Evolutionary conservation across 1,284 basidiomycete species (phyloP), one percentile per base, ranked within the genome.

Genomic region (Pseudozyma sp.): DNA sequence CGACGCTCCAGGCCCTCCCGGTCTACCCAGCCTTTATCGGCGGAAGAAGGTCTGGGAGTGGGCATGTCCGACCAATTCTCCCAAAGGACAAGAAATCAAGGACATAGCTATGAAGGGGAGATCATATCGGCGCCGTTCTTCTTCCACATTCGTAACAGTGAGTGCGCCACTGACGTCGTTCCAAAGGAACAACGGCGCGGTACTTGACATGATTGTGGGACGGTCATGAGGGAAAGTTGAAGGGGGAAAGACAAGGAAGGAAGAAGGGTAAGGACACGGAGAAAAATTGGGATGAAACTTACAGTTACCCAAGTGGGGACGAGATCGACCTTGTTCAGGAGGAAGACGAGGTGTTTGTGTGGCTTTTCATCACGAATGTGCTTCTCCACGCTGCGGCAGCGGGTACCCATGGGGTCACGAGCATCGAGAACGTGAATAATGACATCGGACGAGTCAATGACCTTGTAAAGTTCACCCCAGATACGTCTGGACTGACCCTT

Each of bases 231-330:
- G 57, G 31, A 49, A 58, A 59, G 36, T 45, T 49, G 45, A 53
- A 52, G 52, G 12, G 36, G 49, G 55, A 18, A 40, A 35, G 8
- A 56, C 16, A 25, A 11, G 45, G 45, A 65, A 52, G 45, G 31
- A 52, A 36, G 38, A 48, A 42, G 38, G 40, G 44, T 14, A 60
- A 54, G 42, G 40, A 35, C 58, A 38, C 18, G 43, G 50, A 45
- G 49, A 43, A 44, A 31, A 38, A 48, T 1, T 25, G 11, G 19
- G 16, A 42, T 35, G 51, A 49, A 43, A 89, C 93, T 87, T 87
- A 97, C 95, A 35, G 96, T 97, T 48, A 97, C 96, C 97, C 97
- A 99, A 77, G 94, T 97, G 6, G 96, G 97, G 10, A 99, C 95
- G 53, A 99, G 87, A 86, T 98, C 96, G 84, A 97, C 97, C 88